Percentiles rank a stretch among this genome's conserved stretches.
These are phyloP conservation scores for Rhinocladiella mackenziei DNA, from an alignment of 2,329 filamentous ascomycete genomes.

Conservation along the genomic window DNA sequence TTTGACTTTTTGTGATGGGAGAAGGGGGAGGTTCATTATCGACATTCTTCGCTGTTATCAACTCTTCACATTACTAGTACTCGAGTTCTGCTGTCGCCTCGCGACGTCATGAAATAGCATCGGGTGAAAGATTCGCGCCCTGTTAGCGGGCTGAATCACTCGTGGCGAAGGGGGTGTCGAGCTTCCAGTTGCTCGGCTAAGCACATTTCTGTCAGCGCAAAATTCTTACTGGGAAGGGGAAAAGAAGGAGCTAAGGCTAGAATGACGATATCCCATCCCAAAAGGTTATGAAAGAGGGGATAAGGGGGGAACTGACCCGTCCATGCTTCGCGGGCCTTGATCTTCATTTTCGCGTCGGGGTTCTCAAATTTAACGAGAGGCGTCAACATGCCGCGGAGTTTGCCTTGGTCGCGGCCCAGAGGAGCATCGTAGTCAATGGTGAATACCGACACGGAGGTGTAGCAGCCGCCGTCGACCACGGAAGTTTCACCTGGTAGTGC, in stretches of 20 bases:
- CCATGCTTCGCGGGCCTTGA: conserved; percentile 15
- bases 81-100: too few relatives aligned
- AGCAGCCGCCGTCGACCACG: conserved; percentile 43
- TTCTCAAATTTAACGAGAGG: conserved; percentile 16
- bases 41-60: too few relatives aligned
- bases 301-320: conserved; percentile 13
- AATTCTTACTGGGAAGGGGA: too few relatives aligned
- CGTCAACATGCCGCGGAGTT: conserved; percentile 11
- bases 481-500: conserved; percentile 50
- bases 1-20: too few relatives aligned
- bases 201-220: neutral
- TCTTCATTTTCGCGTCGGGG: conserved; percentile 9
- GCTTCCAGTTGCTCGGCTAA: conserved; percentile 13
- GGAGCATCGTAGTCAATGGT: conserved; percentile 52
- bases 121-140: too few relatives aligned
- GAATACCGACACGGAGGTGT: conserved; percentile 45
- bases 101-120: too few relatives aligned
- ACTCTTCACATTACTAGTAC: too few relatives aligned
- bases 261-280: too few relatives aligned
- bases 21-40: too few relatives aligned
- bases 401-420: conserved; percentile 10
- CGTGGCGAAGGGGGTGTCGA: conserved; percentile 13
- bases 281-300: neutral
- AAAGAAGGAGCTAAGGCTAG: too few relatives aligned
- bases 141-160: neutral